Conservation (phyloP, 2,329 filamentous ascomycete species). For the Penicillium sp. region DNA sequence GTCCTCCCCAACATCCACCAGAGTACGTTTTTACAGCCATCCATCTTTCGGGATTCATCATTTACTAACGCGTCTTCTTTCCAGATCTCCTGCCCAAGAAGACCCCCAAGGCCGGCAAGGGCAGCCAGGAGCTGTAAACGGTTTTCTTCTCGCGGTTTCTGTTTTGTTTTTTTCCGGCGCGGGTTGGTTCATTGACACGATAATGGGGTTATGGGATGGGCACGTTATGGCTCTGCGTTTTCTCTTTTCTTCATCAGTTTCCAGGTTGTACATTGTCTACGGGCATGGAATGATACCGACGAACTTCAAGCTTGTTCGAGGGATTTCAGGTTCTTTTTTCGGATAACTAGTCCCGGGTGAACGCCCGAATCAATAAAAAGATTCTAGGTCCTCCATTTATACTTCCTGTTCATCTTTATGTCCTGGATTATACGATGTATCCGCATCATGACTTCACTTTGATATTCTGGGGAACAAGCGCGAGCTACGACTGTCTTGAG, state of each 20-base stretch:
- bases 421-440: background rate
- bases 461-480: background rate
- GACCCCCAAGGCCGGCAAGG: slow-evolving; percentile 93
- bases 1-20: slow-evolving; percentile 96
- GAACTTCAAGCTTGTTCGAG: slow-evolving; percentile 40
- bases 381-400: slow-evolving; percentile 29
- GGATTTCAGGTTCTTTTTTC: slow-evolving; percentile 36
- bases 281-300: slow-evolving; percentile 57
- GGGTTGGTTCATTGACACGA: slow-evolving; percentile 71
- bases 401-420: background rate
- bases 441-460: background rate
- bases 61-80: slow-evolving; percentile 8
- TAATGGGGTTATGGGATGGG: slow-evolving; percentile 74
- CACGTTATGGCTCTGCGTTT: slow-evolving; percentile 62
- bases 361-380: slow-evolving; percentile 36
- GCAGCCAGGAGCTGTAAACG: slow-evolving; percentile 89
- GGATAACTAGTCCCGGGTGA: slow-evolving; percentile 28
- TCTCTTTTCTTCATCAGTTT: slow-evolving; percentile 53
- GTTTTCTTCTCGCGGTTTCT: slow-evolving; percentile 55
- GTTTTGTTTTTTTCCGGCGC: slow-evolving; percentile 69
- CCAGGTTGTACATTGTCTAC: slow-evolving; percentile 67
- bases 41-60: background rate
- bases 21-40: slow-evolving; percentile 67
- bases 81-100: slow-evolving; percentile 98
- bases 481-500: background rate